Base-by-base conservation (phyloP, 495 filamentous ascomycete species). In the Aspergillus campestris region DNA sequence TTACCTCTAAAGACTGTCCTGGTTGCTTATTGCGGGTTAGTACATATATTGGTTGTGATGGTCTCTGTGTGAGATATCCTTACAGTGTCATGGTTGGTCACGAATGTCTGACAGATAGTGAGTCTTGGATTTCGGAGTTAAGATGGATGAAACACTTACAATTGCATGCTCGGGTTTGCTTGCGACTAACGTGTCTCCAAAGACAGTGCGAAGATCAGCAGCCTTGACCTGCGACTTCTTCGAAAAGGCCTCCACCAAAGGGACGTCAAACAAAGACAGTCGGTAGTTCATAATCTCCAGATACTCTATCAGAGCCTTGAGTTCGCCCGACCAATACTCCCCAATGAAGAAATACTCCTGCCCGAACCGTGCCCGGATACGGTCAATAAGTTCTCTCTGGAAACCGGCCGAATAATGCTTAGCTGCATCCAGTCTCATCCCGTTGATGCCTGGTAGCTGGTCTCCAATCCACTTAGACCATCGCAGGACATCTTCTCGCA, bases 391-490 rank as follows among this genome's bases (percentile, higher is more conserved):
- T 3, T 75, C 66, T 28, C 67, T 68, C 12, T 83, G 74, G 53
- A 87, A 88, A 0, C 67, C 67, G 41, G 77, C 71, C 9, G 77
- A 81, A 57, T 81, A 84, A 62, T 89, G 85, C 56, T 86, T 82
- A 13, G 80, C 76, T 10, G 83, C 84, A 59, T 89, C 84, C n/a
- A 89, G 71, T 24, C 84, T 71, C 52, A 89, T 81, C 6, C 84
- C 85, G 49, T 71, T 69, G 13, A 88, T 61, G 1, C 18, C 18
- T 24, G 75, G 72, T 0, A 83, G 48, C 43, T 80, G 59, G 1
- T 72, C 61, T 0, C 66, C 70, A 36, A 89, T 69, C 83, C 84
- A 89, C 8, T 69, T 59, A 0, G 77, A 81, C 84, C 84, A 88
- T 27, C 71, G 62, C 9, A 82, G 56, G 5, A 86, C 74, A 51